Percentiles rank a stretch among this genome's conserved stretches.
phyloP scores from a whole-genome alignment of 1,284 basidiomycete genomes.

The Polyporus tsugae region DNA sequence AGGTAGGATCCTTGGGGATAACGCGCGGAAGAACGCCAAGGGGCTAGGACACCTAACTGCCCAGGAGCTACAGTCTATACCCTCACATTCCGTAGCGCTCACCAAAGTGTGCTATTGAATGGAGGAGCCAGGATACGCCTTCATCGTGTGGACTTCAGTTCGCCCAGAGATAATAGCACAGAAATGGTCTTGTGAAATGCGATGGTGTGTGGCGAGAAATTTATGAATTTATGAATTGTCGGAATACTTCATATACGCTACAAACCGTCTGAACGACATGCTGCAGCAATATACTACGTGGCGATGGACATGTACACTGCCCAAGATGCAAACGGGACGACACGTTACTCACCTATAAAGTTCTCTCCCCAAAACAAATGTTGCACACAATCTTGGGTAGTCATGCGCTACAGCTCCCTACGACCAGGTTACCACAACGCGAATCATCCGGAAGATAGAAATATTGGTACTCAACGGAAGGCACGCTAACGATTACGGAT shows the following conservation, averaged over 20 bases:
- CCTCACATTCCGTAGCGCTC: no score
- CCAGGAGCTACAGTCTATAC: no score
- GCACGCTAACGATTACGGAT: neutral
- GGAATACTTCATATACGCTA: no score
- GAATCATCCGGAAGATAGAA: neutral
- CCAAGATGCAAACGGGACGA: neutral
- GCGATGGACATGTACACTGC: neutral
- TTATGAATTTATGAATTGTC: no score
- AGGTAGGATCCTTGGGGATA: neutral
- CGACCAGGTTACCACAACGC: constrained; percentile 1
- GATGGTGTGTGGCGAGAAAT: no score
- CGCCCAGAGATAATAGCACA: no score
- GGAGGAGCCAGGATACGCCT: no score
- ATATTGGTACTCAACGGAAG: constrained; percentile 11
- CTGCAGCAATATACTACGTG: neutral
- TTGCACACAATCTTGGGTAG: neutral
- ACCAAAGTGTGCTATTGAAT: no score
- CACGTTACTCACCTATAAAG: neutral
- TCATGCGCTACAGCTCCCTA: neutral
- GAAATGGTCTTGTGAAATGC: no score
- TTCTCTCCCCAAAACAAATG: neutral
- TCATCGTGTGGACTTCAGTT: no score
- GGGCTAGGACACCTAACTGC: no score
- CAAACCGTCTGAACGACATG: neutral
- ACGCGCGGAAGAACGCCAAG: neutral